phyloP scores from a whole-genome alignment of 2,329 filamentous ascomycete genomes.

The Colletotrichum eleusines region DNA sequence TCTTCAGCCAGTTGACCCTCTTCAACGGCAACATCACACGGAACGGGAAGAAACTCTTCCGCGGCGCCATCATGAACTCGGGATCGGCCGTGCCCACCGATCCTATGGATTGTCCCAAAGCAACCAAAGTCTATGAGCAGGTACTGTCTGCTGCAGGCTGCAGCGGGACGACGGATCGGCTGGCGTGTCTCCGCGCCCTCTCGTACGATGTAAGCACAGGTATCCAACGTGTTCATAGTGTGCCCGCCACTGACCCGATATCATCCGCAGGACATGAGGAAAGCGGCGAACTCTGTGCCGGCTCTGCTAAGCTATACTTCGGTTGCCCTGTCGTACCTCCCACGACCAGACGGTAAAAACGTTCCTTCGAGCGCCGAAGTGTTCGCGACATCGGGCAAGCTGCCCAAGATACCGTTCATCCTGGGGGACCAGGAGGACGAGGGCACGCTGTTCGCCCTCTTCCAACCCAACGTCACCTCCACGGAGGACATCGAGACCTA shows the following conservation, averaged over 20 bases:
- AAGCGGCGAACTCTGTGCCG: slow-evolving; percentile 70
- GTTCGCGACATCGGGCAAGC: slow-evolving; percentile 60
- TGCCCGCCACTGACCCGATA: slow-evolving; percentile 67
- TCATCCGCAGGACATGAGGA: slow-evolving; percentile 58
- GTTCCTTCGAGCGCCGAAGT: slow-evolving; percentile 66
- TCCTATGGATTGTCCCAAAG: slow-evolving; percentile 66
- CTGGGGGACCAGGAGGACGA: slow-evolving; percentile 75
- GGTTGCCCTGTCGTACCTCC: slow-evolving; percentile 70
- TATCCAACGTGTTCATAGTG: slow-evolving; percentile 54
- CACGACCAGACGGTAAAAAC: slow-evolving; percentile 68
- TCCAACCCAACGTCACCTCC: slow-evolving; percentile 69
- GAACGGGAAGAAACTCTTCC: slow-evolving; percentile 70
- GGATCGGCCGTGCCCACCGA: slow-evolving; percentile 64
- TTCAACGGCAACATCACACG: slow-evolving; percentile 69
- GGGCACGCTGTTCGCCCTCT: slow-evolving; percentile 73
- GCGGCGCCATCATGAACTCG: slow-evolving; percentile 74
- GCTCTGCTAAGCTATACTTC: slow-evolving; percentile 66
- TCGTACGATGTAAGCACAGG: slow-evolving; percentile 65
- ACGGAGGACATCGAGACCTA: slow-evolving; percentile 64
- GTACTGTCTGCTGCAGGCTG: slow-evolving; percentile 67
- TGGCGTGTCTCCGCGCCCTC: slow-evolving; percentile 67
- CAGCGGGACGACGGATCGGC: slow-evolving; percentile 56
- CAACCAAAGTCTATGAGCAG: slow-evolving; percentile 65
- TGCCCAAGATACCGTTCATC: slow-evolving; percentile 71
- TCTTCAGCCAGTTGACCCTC: slow-evolving; percentile 71